Evolutionary conservation across 352 stramenopile species (phyloP), one percentile per base, ranked within the genome.

Genomic region (Paralagenidium karlingii): DNA sequence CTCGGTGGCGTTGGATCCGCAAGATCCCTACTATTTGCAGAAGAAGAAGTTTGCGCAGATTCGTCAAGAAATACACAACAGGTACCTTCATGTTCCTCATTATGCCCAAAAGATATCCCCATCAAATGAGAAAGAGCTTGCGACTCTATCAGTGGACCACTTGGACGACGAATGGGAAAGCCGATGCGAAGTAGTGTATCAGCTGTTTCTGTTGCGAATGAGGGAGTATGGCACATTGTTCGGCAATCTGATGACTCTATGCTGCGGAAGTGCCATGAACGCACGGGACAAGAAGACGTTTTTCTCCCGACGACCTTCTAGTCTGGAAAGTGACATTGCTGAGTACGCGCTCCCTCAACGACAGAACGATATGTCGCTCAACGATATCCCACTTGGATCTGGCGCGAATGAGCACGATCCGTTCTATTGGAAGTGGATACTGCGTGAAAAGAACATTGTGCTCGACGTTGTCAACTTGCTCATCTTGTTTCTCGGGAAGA

Each of bases 231-330:
- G 61, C 20, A 58, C 60, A 3, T 76, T 85, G 21, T 47, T 89
- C 19, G 59, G 65, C 21, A 81, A 82, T 40, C 40, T 89, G 8
- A 57, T 84, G 38, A 75, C 60, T 2, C 45, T 86, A 12, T 80
- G 65, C 9, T 82, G 69, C 28, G 71, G 71, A 1, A 82, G 59
- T 13, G 71, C 68, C 8, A 31, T 83, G 29, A 81, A 80, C 34
- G 71, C 66, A 7, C 66, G 71, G 13, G 75, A 89, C 43, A 89
- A 89, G 43, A 83, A 82, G 38, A 83, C 67, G 8, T 85, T 85
- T 26, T 84, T 74, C 43, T 82, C 68, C 13, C 63, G 74, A 36
- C 63, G 63, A 11, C 61, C 62, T 8, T 85, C 73, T 1, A 46
- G 58, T 34, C 52, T 45, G 16, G 65, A 82, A 15, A 20, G 30